phyloP scores from a whole-genome alignment of 306 rosid genomes.

The Cucumis cinereus region DNA sequence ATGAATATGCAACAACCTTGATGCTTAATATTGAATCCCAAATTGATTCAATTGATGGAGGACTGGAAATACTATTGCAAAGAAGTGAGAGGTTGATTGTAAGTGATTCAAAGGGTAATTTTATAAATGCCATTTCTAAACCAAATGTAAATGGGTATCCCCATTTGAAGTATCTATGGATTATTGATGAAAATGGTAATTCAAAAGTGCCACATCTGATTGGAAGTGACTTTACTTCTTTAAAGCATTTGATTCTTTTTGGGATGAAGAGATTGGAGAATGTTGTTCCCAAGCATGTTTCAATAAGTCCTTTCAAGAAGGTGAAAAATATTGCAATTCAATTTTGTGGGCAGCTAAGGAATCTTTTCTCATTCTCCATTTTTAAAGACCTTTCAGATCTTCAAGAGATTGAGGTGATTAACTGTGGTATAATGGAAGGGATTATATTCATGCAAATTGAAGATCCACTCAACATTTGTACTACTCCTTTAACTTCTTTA shows the following conservation, averaged over 20 bases:
- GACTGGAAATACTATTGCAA: neutral
- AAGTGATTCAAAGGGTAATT: neutral
- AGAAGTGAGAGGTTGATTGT: neutral
- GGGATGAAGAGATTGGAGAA: neutral
- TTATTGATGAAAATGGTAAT: neutral
- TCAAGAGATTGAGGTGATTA: neutral
- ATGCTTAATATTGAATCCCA: neutral
- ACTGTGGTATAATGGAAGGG: neutral
- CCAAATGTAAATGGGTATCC: neutral
- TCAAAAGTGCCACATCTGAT: neutral
- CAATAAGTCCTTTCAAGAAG: neutral
- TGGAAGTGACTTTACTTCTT: neutral
- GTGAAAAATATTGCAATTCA: neutral
- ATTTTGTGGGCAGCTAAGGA: neutral
- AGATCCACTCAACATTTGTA: neutral
- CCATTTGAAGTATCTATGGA: neutral
- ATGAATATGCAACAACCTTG: neutral
- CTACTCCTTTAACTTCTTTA: neutral
- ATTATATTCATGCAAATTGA: neutral
- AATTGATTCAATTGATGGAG: neutral
- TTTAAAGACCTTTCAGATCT: too few relatives aligned
- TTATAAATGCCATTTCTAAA: too few relatives aligned
- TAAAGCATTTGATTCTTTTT: neutral
- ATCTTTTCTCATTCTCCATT: neutral
- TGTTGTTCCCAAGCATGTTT: neutral